Conservation (phyloP, 345 rosid species). For the Psidium guajava region DNA sequence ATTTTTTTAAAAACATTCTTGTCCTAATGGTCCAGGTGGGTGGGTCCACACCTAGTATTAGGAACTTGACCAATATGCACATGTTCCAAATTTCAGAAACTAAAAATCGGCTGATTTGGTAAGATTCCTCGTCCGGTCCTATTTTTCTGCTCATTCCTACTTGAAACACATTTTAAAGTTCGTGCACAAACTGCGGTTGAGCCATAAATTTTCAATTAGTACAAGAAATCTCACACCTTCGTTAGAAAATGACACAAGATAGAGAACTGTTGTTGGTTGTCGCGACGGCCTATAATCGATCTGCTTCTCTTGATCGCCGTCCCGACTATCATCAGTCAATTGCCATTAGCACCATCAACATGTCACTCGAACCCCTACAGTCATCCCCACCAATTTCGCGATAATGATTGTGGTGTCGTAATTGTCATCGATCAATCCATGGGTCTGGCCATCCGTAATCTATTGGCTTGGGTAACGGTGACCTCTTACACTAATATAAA, state of each 20-base stretch:
- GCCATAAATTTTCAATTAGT: not conserved
- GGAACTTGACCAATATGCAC: too few relatives aligned
- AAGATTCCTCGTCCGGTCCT: too few relatives aligned
- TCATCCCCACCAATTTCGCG: not conserved
- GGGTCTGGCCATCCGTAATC: not conserved
- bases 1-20: too few relatives aligned
- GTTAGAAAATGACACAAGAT: not conserved
- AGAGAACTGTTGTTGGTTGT: rapidly evolving
- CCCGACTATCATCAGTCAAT: rapidly evolving
- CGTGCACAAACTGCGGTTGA: not conserved
- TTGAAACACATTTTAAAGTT: not conserved
- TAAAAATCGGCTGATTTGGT: too few relatives aligned
- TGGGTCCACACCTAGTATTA: too few relatives aligned
- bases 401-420: not conserved
- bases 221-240: not conserved
- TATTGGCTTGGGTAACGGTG: rapidly evolving
- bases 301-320: not conserved
- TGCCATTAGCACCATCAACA: not conserved
- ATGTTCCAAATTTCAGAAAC: too few relatives aligned
- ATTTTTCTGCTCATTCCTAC: too few relatives aligned
- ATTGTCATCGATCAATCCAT: rapidly evolving
- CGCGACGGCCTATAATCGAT: rapidly evolving
- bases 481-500: not conserved
- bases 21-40: too few relatives aligned
- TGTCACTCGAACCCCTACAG: not conserved